Evolutionary conservation across 257 asterid genomes (phyloP), one percentile per base, ranked within the genome.

Genomic region (Scutellaria galericulata): DNA sequence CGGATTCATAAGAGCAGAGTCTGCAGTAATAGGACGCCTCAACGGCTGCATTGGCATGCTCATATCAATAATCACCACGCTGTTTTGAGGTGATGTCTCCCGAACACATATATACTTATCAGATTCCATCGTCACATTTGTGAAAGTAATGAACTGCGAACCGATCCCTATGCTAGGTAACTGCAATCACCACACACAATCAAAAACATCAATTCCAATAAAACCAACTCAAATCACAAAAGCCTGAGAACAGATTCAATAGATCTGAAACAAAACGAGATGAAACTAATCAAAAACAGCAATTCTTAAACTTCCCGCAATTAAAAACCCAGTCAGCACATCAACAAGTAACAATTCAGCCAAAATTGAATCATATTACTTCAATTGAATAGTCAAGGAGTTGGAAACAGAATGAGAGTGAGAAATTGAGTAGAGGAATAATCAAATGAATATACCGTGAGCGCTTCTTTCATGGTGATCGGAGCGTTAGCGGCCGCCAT

Each of bases 401-500:
- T 22, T 12, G 51, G 70, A 47, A 50, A 75, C n/a, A 56, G 59
- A 64, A 72, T 7, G 48, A 78, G 54, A 35, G 66, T 35, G 35
- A 51, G 7, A 71, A 69, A 74, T 66, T 71, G 72, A 69, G 77
- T 40, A 56, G 1, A 72, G 9, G 9, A 75, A 50, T 9, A 44
- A 79, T 65, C 57, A 48, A 72, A 71, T 46, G 64, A 37, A 22
- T 82, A 22, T 82, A 94, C 99, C 97, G 99, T 91, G 41, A 94
- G 96, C 69, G 94, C 68, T 78, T 94, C 99, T 70, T 91, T 91
- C 99, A 94, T 94, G 75, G 95, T 89, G 93, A 94, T 94, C 90
- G 99, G 99, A 78, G 99, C 99, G 78, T 85, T 94, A 53, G 97
- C 97, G 76, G 99, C 97, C 87, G 99, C 99, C 99, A 94, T 94